These are phyloP conservation scores for Neofusicoccum sp. DNA, from an alignment of 2,329 filamentous ascomycete genomes.

Conservation along the genomic window DNA sequence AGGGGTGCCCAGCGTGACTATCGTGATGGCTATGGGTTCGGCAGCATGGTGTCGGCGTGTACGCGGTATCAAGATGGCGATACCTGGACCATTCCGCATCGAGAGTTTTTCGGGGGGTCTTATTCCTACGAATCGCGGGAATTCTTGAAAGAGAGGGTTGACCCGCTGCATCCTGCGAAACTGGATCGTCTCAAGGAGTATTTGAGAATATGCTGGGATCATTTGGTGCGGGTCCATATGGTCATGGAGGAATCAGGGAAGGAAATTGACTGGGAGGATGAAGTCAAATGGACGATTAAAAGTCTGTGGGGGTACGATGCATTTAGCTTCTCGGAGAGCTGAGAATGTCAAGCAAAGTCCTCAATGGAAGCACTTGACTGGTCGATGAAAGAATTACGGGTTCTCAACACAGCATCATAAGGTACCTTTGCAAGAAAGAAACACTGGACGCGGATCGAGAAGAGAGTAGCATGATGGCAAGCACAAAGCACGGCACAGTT, in stretches of 20 bases:
- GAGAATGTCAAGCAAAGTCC: no score
- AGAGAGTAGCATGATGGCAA: no score
- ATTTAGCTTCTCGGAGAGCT: no score
- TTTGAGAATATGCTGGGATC: background rate
- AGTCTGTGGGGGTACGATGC: background rate
- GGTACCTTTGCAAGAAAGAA: no score
- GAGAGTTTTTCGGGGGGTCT: background rate
- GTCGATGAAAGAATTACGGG: no score
- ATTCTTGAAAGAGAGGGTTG: background rate
- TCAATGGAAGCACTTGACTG: no score
- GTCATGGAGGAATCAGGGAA: background rate
- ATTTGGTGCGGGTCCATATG: background rate
- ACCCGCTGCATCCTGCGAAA: background rate
- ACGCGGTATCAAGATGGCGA: background rate
- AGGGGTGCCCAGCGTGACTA: background rate
- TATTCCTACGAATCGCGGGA: background rate
- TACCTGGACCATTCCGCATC: background rate
- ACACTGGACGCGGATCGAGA: no score
- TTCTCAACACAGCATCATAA: no score
- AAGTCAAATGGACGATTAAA: background rate
- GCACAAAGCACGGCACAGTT: no score
- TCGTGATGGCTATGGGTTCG: background rate
- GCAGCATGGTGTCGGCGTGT: background rate
- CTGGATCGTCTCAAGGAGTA: background rate
- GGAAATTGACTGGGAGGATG: background rate